Evolutionary conservation across 371 early-diverging fungal genomes (phyloP), one percentile per base, ranked within the genome.

Genomic region (Rhizomucor pusillus): DNA sequence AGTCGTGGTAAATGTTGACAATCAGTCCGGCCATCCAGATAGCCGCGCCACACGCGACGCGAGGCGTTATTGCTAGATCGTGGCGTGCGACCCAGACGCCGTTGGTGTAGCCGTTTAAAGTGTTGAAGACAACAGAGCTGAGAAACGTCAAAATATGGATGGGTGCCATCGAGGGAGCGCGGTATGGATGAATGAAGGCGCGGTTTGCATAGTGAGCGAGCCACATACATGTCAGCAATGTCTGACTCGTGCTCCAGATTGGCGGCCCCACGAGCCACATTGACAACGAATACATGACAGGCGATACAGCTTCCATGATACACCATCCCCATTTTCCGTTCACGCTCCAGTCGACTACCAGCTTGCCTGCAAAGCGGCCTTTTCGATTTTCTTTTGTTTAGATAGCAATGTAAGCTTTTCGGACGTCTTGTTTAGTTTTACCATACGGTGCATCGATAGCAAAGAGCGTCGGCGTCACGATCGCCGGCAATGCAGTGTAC

Each of bases 81-180:
- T 59, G 56, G 20, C 34, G 36, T 0, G 69, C 69, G 16, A 80
- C 56, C 79, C 81, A 84, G 20, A 69, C 60, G 4, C 82, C 87
- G 52, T 86, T 85, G 6, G 75, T 71, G 50, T 79, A 88, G 6
- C 80, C 88, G 59, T 88, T 88, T 14, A 84, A 10, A 0, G 62
- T 1, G 50, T 88, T 88, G 57, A 86, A 82, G 0, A 61, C 6
- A 0, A 71, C 33, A 1, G 64, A 57, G 10, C 54, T 37, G 5
- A 61, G 1, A 35, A 59, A 63, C 0, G 73, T 54, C 3, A 68
- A 4, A n/a, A 69, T 14, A 43, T 75, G 67, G 3, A 80, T 66
- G 2, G 79, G 79, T 10, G 82, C 69, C 56, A 84, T 75, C 0
- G 75, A 73, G 6, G 69, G 63, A 10, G 78, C 75, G 6, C 82